Base-by-base conservation (phyloP, 1,284 basidiomycete genomes). In the Rhizoctonia solani region DNA sequence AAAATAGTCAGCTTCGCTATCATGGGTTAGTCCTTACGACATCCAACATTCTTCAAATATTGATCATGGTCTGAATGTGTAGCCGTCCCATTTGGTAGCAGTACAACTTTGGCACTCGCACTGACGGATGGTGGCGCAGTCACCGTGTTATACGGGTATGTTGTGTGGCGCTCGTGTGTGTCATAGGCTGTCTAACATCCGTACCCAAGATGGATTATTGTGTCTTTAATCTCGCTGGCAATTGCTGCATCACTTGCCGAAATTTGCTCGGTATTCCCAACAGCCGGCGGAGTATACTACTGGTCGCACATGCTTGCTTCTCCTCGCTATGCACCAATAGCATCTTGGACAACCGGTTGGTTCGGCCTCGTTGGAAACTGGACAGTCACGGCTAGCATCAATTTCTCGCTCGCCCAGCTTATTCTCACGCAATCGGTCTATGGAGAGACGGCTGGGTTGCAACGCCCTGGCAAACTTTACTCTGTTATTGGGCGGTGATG, bases 321-420 rank as follows among this genome's bases (percentile, higher is more conserved):
- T 9, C 77, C 75, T 1, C 76, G 76, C 50, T 81, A 79, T 74
- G 76, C 76, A 9, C 74, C 77, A 0, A 71, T 79, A 66, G 71
- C 79, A 9, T 76, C 74, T 30, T 81, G 80, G 72, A 74, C 81
- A 49, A 80, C 79, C 1, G 80, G 80, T 8, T 81, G 80, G 80
- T 72, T 81, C 8, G 77, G 77, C 16, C 72, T 79, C 0, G 79
- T 80, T 4, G 80, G 79, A 41, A 81, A 81, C 71, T 79, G 79
- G 77, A 79, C 78, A n/a, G 77, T 78, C 42, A 78, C 77, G 0
- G 76, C 80, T 1, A 80, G 79, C 4, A 81, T 81, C 74, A 78
- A 77, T 50, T 81, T 81, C 68, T 80, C 79, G 2, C 79, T 79
- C 6, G 75, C 77, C 16, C 80, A 81, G 69, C 74, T 81, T 9